phyloP scores from a whole-genome alignment of 768 basidiomycete genomes.

The Thelephora ganbajun region DNA sequence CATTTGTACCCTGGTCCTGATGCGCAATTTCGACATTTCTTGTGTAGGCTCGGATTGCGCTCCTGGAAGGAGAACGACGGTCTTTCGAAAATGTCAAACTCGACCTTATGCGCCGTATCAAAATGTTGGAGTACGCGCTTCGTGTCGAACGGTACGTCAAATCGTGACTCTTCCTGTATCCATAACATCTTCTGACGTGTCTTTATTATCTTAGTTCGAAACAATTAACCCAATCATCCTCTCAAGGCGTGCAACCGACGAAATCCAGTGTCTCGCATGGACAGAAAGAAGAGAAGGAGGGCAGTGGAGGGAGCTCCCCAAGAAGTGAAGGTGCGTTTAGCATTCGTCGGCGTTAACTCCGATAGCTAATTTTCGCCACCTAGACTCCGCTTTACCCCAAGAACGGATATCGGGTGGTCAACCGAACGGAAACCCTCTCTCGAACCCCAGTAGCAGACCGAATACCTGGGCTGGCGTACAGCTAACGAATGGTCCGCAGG shows the following conservation, averaged over 20 bases:
- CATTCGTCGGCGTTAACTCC: slow-evolving; percentile 3
- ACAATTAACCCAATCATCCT: slow-evolving; percentile 50
- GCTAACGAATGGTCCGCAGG: slow-evolving; percentile 33
- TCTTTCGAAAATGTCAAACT: slow-evolving; percentile 96
- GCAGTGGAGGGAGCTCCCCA: slow-evolving; percentile 71
- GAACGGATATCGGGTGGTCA: slow-evolving; percentile 30
- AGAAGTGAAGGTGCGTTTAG: slow-evolving; percentile 59
- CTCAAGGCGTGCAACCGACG: slow-evolving; percentile 45
- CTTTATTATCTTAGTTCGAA: slow-evolving; percentile 46
- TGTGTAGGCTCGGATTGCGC: slow-evolving; percentile 84
- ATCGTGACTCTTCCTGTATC: slow-evolving; percentile 4
- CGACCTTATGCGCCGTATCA: slow-evolving; percentile 90
- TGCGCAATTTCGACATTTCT: too few species aligned
- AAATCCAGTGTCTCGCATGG: slow-evolving; percentile 49
- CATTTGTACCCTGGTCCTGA: slow-evolving; percentile 13
- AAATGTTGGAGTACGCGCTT: slow-evolving; percentile 98
- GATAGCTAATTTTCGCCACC: slow-evolving; percentile 6
- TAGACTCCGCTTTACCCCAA: slow-evolving; percentile 63
- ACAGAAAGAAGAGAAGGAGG: slow-evolving; percentile 72
- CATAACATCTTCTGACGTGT: slow-evolving; percentile 22
- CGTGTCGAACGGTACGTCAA: slow-evolving; percentile 83
- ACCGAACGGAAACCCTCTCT: slow-evolving; percentile 42
- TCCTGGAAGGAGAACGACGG: slow-evolving; percentile 91
- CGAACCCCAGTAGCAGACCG: slow-evolving; percentile 32
- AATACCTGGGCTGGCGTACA: slow-evolving; percentile 37